phyloP scores from a whole-genome alignment of 1,284 basidiomycete genomes.

The Leccinum laetum region DNA sequence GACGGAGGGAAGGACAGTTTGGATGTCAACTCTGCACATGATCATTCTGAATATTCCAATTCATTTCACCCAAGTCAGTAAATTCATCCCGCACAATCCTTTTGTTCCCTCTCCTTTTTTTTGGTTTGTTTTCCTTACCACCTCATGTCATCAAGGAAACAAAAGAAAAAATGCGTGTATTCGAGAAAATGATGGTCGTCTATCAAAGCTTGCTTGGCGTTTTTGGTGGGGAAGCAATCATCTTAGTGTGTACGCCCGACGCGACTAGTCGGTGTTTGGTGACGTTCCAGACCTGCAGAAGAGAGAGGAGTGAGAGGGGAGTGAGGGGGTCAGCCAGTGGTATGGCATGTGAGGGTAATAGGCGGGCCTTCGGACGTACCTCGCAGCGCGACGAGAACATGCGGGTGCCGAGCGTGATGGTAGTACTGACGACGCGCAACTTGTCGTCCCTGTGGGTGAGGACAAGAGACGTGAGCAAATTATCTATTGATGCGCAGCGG shows the following conservation, averaged over 20 bases:
- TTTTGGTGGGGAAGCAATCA: conserved; percentile 28
- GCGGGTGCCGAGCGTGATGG: conserved; percentile 27
- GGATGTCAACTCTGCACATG: no score
- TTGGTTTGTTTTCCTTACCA: no score
- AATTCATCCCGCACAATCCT: no score
- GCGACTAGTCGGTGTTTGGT: conserved; percentile 34
- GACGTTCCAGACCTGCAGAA: conserved; percentile 37
- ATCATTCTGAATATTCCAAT: no score
- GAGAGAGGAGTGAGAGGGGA: no score
- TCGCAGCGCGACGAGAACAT: conserved; percentile 30
- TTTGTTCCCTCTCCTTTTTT: no score
- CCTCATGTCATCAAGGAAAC: background rate
- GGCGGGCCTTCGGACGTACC: conserved; percentile 10
- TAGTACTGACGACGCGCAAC: conserved; percentile 32
- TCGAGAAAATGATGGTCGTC: background rate
- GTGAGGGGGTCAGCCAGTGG: background rate
- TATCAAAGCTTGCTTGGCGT: conserved; percentile 24
- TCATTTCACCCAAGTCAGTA: no score
- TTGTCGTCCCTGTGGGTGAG: conserved; percentile 27
- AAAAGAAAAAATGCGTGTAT: background rate
- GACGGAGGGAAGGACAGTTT: no score
- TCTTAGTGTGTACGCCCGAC: conserved; percentile 39
- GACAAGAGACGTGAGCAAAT: background rate
- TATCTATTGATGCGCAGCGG: background rate
- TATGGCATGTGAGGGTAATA: background rate